These are phyloP conservation scores for Candida ipomoeae DNA, from an alignment of 805 yeast genomes.

Conservation along the genomic window DNA sequence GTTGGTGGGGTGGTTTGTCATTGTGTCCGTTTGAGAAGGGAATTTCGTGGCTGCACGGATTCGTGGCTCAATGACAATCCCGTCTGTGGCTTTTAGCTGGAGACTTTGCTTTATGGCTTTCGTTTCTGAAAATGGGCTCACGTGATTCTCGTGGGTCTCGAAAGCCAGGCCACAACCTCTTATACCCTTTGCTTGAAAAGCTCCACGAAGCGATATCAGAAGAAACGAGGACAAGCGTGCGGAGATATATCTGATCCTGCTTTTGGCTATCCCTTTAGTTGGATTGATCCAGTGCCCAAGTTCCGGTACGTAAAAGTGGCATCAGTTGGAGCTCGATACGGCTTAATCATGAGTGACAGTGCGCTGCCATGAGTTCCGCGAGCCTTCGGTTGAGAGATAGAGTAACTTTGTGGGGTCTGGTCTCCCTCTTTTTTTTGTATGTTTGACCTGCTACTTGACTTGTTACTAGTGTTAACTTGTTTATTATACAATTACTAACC, in stretches of 20 bases:
- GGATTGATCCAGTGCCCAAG: conserved; percentile 15
- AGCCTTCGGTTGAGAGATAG: conserved; percentile 12
- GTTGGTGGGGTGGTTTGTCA: neutral
- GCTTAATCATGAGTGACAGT: neutral
- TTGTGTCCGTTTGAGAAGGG: neutral
- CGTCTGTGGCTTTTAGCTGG: neutral
- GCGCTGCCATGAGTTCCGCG: conserved; percentile 2
- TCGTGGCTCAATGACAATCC: neutral
- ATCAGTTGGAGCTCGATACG: neutral
- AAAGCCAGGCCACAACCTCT: conserved; percentile 16
- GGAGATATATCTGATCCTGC: neutral
- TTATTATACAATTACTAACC: conserved; percentile 1
- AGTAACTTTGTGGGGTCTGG: conserved; percentile 11
- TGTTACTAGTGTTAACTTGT: neutral
- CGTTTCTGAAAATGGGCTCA: conserved; percentile 10
- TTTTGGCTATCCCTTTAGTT: conserved; percentile 14
- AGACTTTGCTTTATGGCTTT: conserved; percentile 16
- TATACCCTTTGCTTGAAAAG: conserved; percentile 6
- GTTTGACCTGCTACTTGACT: neutral
- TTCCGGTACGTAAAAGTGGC: conserved; percentile 13
- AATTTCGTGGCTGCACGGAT: neutral
- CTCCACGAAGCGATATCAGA: conserved; percentile 6
- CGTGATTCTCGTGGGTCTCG: conserved; percentile 12
- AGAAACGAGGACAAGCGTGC: neutral
- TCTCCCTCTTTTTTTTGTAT: conserved; percentile 7